Conservation (phyloP, 2,329 filamentous ascomycete genomes). For the Claviceps maximensis region DNA sequence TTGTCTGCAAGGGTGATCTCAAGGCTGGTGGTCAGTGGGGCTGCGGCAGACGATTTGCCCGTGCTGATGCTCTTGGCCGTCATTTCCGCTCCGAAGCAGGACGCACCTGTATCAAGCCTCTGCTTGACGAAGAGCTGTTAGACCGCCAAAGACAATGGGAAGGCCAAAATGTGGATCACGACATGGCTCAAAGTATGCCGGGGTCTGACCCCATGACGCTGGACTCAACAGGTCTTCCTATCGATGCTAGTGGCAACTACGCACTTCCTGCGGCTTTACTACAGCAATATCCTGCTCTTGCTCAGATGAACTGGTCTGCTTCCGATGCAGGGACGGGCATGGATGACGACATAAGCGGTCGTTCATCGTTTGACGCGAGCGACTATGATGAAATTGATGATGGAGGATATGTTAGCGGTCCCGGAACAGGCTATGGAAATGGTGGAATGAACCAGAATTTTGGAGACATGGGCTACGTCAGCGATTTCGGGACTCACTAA, state of each 20-base stretch:
- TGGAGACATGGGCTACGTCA: conserved; percentile 37
- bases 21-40: conserved; percentile 79
- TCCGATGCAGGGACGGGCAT: conserved; percentile 54
- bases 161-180: conserved; percentile 57
- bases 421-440: conserved; percentile 46
- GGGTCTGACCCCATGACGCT: conserved; percentile 44
- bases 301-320: conserved; percentile 69
- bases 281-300: conserved; percentile 87
- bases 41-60: conserved; percentile 82
- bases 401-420: conserved; percentile 51
- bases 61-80: conserved; percentile 83
- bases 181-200: conserved; percentile 46
- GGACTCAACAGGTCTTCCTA: conserved; percentile 45
- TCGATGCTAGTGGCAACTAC: conserved; percentile 45
- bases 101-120: conserved; percentile 90
- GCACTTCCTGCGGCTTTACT: conserved; percentile 75
- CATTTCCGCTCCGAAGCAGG: conserved; percentile 95
- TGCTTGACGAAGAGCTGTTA: conserved; percentile 84
- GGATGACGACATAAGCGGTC: conserved; percentile 64
- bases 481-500: conserved; percentile 36
- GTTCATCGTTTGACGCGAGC: conserved; percentile 70
- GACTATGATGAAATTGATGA: conserved; percentile 67
- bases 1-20: conserved; percentile 86
- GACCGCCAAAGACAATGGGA: conserved; percentile 66
- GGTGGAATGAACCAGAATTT: conserved; percentile 42